Base-by-base conservation (phyloP, 106 monocot species). In the Chionographis japonica region DNA sequence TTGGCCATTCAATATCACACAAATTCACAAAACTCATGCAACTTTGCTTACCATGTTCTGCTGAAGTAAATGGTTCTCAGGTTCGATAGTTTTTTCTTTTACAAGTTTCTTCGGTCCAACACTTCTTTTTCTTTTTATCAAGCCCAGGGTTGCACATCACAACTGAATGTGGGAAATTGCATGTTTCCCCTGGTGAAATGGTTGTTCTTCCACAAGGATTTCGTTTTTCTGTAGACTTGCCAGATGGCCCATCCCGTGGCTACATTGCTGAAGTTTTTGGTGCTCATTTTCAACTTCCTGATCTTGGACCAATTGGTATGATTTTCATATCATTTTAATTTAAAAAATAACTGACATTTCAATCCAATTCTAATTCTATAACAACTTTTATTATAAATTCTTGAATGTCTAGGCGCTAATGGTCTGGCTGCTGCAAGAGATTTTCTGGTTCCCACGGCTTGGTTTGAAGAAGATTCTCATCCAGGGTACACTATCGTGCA, bases 191-290 rank as follows among this genome's bases (percentile, higher is more conserved):
- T 36, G 90, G 93, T 49, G 98, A 98, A 85, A 82, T 98, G 38
- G 77, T 93, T 73, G 90, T 98, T 64, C 52, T 98, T 72, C 98
- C 93, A 6, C 98, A 98, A 76, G 98, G 98, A 17, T 98, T 93
- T 54, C 87, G 98, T 38, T 98, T 98, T 66, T 77, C 90, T 13
- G 68, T 98, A 35, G 74, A 83, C 56, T 76, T 98, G 63, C 93
- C 98, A 46, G 98, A 98, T 79, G 98, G 98, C 35, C 87, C 90
- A 57, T 93, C 93, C 11, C 83, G 87, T 54, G 98, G 98, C 60
- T 98, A 98, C 81, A 79, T 98, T 73, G 81, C 90, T 68, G 98
- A 98, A 81, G 69, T 98, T 66, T 98, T 93, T 61, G 98, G 98
- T 7, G 79, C 81, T 10, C 98, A 98, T 77, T 93, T 90, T 79